phyloP scores from a whole-genome alignment of 805 yeast species.

The Yarrowia sp. region DNA sequence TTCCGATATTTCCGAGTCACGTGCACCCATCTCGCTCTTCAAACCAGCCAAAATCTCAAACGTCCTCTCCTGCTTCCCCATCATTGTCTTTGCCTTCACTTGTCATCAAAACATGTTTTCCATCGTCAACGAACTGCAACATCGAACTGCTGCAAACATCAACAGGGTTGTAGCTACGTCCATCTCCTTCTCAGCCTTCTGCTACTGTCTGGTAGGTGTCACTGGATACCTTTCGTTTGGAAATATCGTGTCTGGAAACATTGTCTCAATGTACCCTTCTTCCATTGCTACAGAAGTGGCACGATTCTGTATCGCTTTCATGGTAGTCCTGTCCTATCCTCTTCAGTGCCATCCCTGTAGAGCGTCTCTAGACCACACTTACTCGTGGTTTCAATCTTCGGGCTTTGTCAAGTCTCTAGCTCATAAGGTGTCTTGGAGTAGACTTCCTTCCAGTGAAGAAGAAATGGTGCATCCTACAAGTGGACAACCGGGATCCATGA shows the following conservation, averaged over 20 bases:
- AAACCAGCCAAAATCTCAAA: slow-evolving; percentile 45
- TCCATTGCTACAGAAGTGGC: slow-evolving; percentile 71
- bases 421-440: not conserved
- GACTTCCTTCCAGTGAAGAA: slow-evolving; percentile 24
- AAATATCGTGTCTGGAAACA: slow-evolving; percentile 70
- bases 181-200: slow-evolving; percentile 55
- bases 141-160: slow-evolving; percentile 50
- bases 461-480: slow-evolving; percentile 1
- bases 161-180: slow-evolving; percentile 51
- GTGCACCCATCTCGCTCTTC: slow-evolving; percentile 52
- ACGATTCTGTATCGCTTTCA: slow-evolving; percentile 70
- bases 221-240: slow-evolving; percentile 89
- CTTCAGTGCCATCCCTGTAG: slow-evolving; percentile 89
- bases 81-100: slow-evolving; percentile 89
- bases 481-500: slow-evolving; percentile 26
- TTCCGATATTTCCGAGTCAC: slow-evolving; percentile 52
- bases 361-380: slow-evolving; percentile 71
- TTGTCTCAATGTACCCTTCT: slow-evolving; percentile 71
- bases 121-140: slow-evolving; percentile 73
- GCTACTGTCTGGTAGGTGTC: slow-evolving; percentile 73
- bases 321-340: slow-evolving; percentile 84
- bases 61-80: slow-evolving; percentile 77
- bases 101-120: slow-evolving; percentile 96
- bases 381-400: slow-evolving; percentile 46
- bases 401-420: slow-evolving; percentile 30